phyloP scores from a whole-genome alignment of 371 early-diverging fungal species.

The Mucor circinelloides region DNA sequence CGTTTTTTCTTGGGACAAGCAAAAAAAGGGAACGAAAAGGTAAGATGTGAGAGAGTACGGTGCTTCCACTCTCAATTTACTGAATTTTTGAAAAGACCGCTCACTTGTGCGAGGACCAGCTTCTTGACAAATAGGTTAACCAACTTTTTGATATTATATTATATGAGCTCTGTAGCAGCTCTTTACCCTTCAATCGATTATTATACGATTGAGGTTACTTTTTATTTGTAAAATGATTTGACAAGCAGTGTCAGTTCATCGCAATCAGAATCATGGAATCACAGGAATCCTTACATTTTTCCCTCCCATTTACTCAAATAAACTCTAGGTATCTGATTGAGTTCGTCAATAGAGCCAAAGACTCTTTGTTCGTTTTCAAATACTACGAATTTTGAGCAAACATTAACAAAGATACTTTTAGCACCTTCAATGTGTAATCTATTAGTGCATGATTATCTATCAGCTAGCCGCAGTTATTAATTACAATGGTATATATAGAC shows the following conservation, averaged over 20 bases:
- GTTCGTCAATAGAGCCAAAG: conserved; percentile 3
- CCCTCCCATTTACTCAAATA: background rate
- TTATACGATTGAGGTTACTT: background rate
- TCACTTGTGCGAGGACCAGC: too few relatives aligned
- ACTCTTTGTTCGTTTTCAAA: conserved; percentile 1
- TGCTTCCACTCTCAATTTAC: too few relatives aligned
- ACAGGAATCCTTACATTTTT: conserved; percentile 1
- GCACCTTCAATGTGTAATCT: conserved; percentile 3
- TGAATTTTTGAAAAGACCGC: too few relatives aligned
- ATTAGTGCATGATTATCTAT: conserved; percentile 2
- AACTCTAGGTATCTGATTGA: background rate
- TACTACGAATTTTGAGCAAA: conserved; percentile 4
- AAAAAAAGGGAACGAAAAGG: background rate
- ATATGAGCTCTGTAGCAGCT: conserved; percentile 1
- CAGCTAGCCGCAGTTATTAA: conserved; percentile 1
- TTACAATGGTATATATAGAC: conserved; percentile 1
- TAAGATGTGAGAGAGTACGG: too few relatives aligned
- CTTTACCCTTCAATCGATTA: background rate
- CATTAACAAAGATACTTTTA: conserved; percentile 9
- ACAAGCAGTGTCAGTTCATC: background rate
- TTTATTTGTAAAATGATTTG: conserved; percentile 1
- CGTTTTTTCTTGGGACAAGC: background rate
- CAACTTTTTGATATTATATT: too few relatives aligned
- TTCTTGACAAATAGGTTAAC: too few relatives aligned
- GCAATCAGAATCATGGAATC: conserved; percentile 1